A percentile compares a stretch with the other conserved stretches of the same genome.
Evolutionary conservation across 2,329 filamentous ascomycete genomes (phyloP).

Genomic region (Drechslerella stenobrocha): DNA sequence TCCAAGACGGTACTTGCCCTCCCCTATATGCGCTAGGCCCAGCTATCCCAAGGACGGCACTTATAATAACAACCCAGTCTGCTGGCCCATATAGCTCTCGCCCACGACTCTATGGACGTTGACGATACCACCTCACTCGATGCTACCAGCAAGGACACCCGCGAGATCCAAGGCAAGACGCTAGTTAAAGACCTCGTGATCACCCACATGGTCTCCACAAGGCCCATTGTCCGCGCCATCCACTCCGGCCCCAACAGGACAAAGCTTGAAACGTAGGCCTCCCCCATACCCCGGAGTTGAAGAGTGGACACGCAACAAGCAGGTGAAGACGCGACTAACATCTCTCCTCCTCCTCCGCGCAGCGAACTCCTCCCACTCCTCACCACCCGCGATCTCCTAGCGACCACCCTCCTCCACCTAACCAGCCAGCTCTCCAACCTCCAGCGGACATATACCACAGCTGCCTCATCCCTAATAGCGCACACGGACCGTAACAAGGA

Average conservation of each 20-base stretch:
- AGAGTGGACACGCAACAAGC: not conserved
- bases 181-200: slow-evolving; percentile 41
- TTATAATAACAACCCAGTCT: slow-evolving; percentile 29
- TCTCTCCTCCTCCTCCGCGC: not conserved
- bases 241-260: slow-evolving; percentile 44
- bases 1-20: slow-evolving; percentile 21
- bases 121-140: slow-evolving; percentile 27
- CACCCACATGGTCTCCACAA: slow-evolving; percentile 38
- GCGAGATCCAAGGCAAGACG: slow-evolving; percentile 31
- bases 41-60: slow-evolving; percentile 3
- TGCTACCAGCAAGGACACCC: slow-evolving; percentile 16
- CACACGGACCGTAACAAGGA: slow-evolving; percentile 29
- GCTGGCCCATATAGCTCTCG: slow-evolving; percentile 14
- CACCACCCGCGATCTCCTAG: slow-evolving; percentile 32
- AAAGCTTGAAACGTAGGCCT: slow-evolving; percentile 38
- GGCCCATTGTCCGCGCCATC: slow-evolving; percentile 39
- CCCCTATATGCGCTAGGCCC: not conserved
- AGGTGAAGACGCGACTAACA: no score
- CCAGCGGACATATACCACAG: slow-evolving; percentile 11
- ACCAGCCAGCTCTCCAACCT: slow-evolving; percentile 24
- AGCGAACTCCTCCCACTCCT: slow-evolving; percentile 45
- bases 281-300: not conserved
- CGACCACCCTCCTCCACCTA: slow-evolving; percentile 36
- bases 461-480: slow-evolving; percentile 14
- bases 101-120: slow-evolving; percentile 38